phyloP scores from a whole-genome alignment of 2,329 filamentous ascomycete genomes.

The Sphaerulina musiva region DNA sequence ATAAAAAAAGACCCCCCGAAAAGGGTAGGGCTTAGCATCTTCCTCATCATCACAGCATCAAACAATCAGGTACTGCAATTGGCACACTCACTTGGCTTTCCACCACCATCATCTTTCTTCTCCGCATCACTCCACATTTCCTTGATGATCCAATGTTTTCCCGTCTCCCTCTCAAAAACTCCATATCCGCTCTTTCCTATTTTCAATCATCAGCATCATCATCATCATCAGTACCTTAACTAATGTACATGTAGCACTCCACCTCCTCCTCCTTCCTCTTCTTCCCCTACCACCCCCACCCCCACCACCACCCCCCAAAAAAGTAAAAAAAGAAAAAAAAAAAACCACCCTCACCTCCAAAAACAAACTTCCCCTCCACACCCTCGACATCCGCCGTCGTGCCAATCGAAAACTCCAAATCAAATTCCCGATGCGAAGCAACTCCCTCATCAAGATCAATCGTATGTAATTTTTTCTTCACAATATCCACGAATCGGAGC shows the following conservation, averaged over 20 bases:
- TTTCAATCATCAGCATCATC: no score
- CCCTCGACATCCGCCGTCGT: slow-evolving; percentile 68
- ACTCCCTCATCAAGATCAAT: slow-evolving; percentile 60
- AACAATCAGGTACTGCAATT: background rate
- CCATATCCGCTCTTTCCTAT: slow-evolving; percentile 71
- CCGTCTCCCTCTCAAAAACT: slow-evolving; percentile 60
- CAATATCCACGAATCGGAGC: slow-evolving; percentile 78
- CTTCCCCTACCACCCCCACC: no score
- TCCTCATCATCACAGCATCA: no score
- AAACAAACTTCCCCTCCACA: slow-evolving; percentile 57
- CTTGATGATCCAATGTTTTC: slow-evolving; percentile 51
- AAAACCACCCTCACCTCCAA: slow-evolving; percentile 43
- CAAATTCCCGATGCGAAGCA: slow-evolving; percentile 48
- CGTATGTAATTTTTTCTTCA: slow-evolving; percentile 64
- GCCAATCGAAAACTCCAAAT: slow-evolving; percentile 53
- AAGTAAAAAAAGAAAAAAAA: no score
- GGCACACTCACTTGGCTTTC: slow-evolving; percentile 26
- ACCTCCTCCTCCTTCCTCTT: no score
- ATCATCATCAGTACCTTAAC: no score
- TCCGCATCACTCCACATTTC: slow-evolving; percentile 50
- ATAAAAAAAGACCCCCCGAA: background rate
- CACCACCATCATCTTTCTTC: slow-evolving; percentile 31
- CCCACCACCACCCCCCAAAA: no score
- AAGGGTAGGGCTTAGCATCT: background rate
- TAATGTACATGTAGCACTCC: no score